Percentiles rank a stretch among this genome's conserved stretches.
Evolutionary conservation across 805 yeast genomes (phyloP).

Genomic region (Candida gorgasii): DNA sequence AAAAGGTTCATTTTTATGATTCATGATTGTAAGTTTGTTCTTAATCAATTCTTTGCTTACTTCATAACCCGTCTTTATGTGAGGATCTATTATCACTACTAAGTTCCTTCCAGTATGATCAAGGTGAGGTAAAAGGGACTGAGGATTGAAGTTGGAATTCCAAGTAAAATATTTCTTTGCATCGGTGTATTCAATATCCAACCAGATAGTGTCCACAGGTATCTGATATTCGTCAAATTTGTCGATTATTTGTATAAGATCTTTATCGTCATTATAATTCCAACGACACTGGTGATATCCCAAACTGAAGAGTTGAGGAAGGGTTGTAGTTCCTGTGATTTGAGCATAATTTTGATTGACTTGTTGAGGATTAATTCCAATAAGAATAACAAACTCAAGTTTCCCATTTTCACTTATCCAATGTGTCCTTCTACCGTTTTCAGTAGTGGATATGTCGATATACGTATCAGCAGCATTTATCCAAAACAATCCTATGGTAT

Average conservation of each 20-base stretch:
- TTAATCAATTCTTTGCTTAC: slow-evolving; percentile 56
- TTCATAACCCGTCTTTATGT: slow-evolving; percentile 69
- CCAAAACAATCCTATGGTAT: slow-evolving; percentile 78
- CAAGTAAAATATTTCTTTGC: slow-evolving; percentile 89
- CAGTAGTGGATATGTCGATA: slow-evolving; percentile 54
- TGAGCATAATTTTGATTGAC: slow-evolving; percentile 62
- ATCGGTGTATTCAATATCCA: slow-evolving; percentile 91
- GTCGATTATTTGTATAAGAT: slow-evolving; percentile 69
- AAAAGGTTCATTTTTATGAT: slow-evolving; percentile 51
- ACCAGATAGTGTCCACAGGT: slow-evolving; percentile 92
- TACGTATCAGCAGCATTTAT: slow-evolving; percentile 90
- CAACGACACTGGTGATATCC: slow-evolving; percentile 98
- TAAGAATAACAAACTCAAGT: slow-evolving; percentile 68
- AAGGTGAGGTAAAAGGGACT: slow-evolving; percentile 61
- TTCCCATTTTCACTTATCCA: slow-evolving; percentile 95
- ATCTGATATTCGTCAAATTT: slow-evolving; percentile 72
- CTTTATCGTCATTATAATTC: slow-evolving; percentile 90
- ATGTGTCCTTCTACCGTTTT: slow-evolving; percentile 53
- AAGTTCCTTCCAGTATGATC: slow-evolving; percentile 76
- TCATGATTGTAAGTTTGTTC: slow-evolving; percentile 46
- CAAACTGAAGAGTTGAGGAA: slow-evolving; percentile 77
- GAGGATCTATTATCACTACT: slow-evolving; percentile 90
- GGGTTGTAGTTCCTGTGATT: slow-evolving; percentile 68
- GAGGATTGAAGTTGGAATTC: slow-evolving; percentile 76
- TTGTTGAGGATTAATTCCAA: slow-evolving; percentile 57